Evolutionary conservation across 2,329 filamentous ascomycete species (phyloP).

Genomic region (Cladosporium sp.): DNA sequence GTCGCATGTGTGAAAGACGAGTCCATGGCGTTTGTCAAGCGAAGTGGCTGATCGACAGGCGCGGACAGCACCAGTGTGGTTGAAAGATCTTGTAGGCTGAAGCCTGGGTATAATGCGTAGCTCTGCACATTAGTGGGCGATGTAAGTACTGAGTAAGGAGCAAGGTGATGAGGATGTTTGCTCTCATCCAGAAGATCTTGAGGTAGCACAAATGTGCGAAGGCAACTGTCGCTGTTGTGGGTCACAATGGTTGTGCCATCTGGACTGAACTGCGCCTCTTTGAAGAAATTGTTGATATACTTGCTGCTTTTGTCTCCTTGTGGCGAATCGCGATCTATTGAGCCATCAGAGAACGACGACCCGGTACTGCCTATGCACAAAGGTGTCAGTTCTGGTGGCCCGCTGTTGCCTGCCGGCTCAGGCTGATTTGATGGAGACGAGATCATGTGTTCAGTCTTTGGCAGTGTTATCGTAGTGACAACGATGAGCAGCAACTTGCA

Average conservation of each 20-base stretch:
- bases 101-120: constrained; percentile 58
- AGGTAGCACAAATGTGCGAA: constrained; percentile 59
- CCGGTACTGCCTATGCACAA: constrained; percentile 33
- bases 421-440: neutral
- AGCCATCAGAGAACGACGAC: constrained; percentile 23
- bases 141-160: constrained; percentile 50
- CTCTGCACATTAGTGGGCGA: constrained; percentile 54
- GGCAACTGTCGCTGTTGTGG: constrained; percentile 52
- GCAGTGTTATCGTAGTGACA: neutral
- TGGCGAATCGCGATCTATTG: constrained; percentile 19
- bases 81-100: constrained; percentile 52
- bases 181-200: constrained; percentile 50
- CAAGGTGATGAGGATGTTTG: constrained; percentile 41
- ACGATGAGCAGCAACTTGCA: neutral
- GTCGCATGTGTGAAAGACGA: constrained; percentile 48
- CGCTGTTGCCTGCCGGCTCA: neutral
- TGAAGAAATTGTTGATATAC: constrained; percentile 45
- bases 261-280: constrained; percentile 49
- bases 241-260: constrained; percentile 62
- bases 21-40: constrained; percentile 57
- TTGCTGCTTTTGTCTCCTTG: constrained; percentile 6
- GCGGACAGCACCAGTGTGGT: constrained; percentile 56
- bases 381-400: constrained; percentile 8
- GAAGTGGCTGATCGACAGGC: constrained; percentile 57
- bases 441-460: neutral